phyloP scores from a whole-genome alignment of 345 rosid genomes.

The Melaleuca quinquenervia region DNA sequence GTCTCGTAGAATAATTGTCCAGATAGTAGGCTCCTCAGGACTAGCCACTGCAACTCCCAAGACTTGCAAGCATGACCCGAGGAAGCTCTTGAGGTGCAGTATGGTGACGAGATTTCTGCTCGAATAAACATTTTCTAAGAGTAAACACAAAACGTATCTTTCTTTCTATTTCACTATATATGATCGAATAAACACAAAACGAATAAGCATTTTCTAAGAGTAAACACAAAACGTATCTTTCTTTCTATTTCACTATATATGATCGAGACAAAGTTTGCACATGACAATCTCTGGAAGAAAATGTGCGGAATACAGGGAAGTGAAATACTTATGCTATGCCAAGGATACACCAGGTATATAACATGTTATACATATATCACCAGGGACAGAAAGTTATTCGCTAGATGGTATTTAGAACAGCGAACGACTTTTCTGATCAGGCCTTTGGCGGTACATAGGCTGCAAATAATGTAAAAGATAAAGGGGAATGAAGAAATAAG shows the following conservation, averaged over 20 bases:
- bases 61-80: neutral
- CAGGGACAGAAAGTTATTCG: neutral
- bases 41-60: neutral
- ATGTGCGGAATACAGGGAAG: neutral
- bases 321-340: neutral
- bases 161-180: neutral
- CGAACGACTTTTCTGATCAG: neutral
- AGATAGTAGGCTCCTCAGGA: neutral
- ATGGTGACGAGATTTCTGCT: accelerated
- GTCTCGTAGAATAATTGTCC: accelerated
- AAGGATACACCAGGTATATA: neutral
- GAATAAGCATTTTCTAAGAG: neutral
- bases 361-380: neutral
- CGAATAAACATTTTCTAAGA: neutral
- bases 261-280: neutral
- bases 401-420: neutral
- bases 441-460: neutral
- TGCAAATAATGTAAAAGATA: neutral
- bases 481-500: neutral
- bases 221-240: neutral
- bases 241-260: neutral
- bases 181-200: too few relatives aligned
- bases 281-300: neutral
- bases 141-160: neutral
- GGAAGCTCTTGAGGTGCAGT: neutral